phyloP scores from a whole-genome alignment of 768 basidiomycete genomes.

The Phanerodontia chrysosporium region DNA sequence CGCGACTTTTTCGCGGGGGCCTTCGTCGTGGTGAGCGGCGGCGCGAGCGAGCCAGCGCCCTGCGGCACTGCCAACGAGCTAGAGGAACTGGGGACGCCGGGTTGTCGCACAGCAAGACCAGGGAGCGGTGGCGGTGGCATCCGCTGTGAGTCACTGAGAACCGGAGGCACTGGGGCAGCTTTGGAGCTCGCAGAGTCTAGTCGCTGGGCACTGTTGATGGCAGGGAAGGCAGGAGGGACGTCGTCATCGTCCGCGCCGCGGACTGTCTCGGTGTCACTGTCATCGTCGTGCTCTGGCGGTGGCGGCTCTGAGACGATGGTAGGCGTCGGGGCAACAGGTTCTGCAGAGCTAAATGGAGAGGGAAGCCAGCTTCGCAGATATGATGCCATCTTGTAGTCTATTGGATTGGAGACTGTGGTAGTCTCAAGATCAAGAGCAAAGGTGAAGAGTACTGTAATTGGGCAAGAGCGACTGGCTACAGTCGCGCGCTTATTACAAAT shows the following conservation, averaged over 20 bases:
- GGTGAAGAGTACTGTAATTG: background rate
- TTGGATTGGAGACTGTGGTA: background rate
- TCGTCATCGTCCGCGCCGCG: constrained; percentile 46
- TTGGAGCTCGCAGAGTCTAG: constrained; percentile 20
- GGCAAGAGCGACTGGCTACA: background rate
- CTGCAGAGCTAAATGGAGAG: constrained; percentile 16
- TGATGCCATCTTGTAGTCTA: constrained; percentile 42
- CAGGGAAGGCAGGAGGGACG: constrained; percentile 70
- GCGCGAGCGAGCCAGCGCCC: constrained; percentile 38
- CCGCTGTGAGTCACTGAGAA: constrained; percentile 49
- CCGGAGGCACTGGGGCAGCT: constrained; percentile 33
- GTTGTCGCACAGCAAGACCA: constrained; percentile 31
- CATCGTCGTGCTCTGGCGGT: constrained; percentile 22
- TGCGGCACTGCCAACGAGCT: constrained; percentile 18
- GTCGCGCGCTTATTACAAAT: no score
- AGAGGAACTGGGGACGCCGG: constrained; percentile 23
- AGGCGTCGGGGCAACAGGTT: constrained; percentile 29
- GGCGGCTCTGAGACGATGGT: constrained; percentile 20
- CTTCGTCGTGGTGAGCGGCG: constrained; percentile 62
- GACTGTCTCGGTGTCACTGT: constrained; percentile 37
- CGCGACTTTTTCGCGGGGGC: constrained; percentile 54
- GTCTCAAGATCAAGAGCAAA: background rate
- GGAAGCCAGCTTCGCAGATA: constrained; percentile 58
- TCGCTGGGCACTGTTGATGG: constrained; percentile 68
- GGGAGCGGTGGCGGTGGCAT: constrained; percentile 44